Conservation (phyloP, 331 rosid genomes). For the Spiraea crenata region DNA sequence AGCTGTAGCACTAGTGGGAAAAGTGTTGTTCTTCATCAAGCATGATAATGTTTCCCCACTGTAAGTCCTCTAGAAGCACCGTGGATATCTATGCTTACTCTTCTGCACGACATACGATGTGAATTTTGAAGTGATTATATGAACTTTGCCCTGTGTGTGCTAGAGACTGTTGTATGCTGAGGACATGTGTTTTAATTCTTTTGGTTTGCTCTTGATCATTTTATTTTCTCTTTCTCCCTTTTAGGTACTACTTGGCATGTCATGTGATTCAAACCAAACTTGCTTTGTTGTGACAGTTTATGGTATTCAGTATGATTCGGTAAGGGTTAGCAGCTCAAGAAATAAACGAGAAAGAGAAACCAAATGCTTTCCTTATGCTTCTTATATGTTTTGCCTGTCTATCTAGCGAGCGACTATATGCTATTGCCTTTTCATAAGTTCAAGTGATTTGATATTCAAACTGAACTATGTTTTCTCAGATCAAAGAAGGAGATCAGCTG, state of each 20-base stretch:
- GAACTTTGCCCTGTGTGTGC: background rate
- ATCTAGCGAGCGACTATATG: background rate
- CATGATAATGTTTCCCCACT: slow-evolving; percentile 70
- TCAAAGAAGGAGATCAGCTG: slow-evolving; percentile 89
- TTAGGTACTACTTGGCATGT: slow-evolving; percentile 83
- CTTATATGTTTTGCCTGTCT: background rate
- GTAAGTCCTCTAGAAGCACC: slow-evolving; percentile 51
- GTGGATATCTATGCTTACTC: slow-evolving; percentile 8
- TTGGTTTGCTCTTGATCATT: background rate
- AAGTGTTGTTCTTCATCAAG: slow-evolving; percentile 69
- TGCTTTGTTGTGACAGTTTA: slow-evolving; percentile 77
- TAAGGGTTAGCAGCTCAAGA: slow-evolving; percentile 36
- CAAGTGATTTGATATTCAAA: slow-evolving; percentile 20
- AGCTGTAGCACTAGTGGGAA: slow-evolving; percentile 69
- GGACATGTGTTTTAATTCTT: background rate
- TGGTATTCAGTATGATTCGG: slow-evolving; percentile 71
- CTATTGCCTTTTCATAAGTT: slow-evolving; percentile 21
- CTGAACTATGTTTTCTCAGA: slow-evolving; percentile 43
- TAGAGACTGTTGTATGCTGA: background rate
- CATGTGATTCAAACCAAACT: slow-evolving; percentile 69
- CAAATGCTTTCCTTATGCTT: background rate
- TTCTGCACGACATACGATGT: background rate
- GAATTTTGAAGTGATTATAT: background rate
- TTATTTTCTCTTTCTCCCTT: background rate
- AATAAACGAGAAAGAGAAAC: slow-evolving; percentile 11